Evolutionary conservation across 2,329 filamentous ascomycete genomes (phyloP).

Genomic region (Coniella vitis): DNA sequence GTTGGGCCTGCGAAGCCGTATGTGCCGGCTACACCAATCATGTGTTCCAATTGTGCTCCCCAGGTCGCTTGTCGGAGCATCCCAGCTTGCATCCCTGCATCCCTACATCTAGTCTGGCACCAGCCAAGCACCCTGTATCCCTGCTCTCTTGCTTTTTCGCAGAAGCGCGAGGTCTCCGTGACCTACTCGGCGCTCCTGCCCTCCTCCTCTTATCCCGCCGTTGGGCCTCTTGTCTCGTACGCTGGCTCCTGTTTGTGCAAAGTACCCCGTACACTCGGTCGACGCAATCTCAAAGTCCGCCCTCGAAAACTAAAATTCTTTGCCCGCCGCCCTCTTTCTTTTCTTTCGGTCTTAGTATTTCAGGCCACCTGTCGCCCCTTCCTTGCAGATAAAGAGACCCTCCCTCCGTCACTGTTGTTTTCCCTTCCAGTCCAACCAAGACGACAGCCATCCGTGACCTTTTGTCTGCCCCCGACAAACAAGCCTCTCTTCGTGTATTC

Average conservation of each 20-base stretch:
- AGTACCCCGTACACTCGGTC: not conserved
- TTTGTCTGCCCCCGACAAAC: not conserved
- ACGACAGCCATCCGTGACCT: not conserved
- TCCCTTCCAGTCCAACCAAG: not conserved
- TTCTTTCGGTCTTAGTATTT: too few species aligned
- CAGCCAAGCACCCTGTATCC: not conserved
- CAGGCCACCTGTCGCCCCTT: slow-evolving; percentile 3
- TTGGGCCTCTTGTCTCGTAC: not conserved
- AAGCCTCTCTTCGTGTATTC: not conserved
- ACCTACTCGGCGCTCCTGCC: slow-evolving; percentile 1
- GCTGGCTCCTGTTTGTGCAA: not conserved
- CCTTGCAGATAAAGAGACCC: slow-evolving; percentile 7
- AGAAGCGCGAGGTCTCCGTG: not conserved
- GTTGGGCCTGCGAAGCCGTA: not conserved
- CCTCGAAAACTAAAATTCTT: not conserved
- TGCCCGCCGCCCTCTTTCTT: not conserved
- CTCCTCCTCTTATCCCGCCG: not conserved
- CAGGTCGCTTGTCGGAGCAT: not conserved
- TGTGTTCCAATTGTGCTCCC: not conserved
- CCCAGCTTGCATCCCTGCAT: not conserved
- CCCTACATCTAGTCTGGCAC: not conserved
- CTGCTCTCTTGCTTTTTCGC: not conserved
- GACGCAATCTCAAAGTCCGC: not conserved
- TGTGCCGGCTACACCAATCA: not conserved
- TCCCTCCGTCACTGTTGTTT: not conserved